Percentiles rank a stretch among this genome's conserved stretches.
Evolutionary conservation across 768 basidiomycete genomes (phyloP).

Genomic region (Sporobolomyces phaffii): DNA sequence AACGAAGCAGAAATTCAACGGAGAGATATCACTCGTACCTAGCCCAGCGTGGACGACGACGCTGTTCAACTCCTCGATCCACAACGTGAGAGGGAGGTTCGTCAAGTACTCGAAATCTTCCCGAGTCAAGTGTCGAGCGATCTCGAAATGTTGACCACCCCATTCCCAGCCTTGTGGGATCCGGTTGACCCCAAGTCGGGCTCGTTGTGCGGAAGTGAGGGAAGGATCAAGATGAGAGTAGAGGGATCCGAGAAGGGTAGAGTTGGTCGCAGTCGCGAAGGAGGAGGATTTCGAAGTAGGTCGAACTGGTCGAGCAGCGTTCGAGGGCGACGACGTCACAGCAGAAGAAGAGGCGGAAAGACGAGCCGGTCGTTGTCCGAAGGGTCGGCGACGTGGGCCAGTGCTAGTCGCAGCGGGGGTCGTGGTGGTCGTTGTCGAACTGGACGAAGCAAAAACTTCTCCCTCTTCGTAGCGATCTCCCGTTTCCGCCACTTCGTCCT

Average conservation of each 20-base stretch:
- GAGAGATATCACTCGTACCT: too few relatives aligned
- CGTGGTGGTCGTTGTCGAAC: too few relatives aligned
- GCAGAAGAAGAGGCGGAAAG: background rate
- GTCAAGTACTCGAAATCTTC: conserved; percentile 25
- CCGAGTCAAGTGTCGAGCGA: conserved; percentile 20
- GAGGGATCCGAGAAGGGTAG: conserved; percentile 9
- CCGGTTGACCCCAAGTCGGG: conserved; percentile 17
- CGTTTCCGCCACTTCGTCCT: background rate
- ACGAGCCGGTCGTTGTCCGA: conserved; percentile 9
- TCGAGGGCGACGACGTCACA: background rate
- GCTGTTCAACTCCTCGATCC: conserved; percentile 23
- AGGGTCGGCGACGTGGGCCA: background rate
- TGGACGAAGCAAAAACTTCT: background rate
- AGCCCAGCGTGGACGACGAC: conserved; percentile 38
- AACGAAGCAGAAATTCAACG: too few relatives aligned
- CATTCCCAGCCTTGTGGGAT: conserved; percentile 32
- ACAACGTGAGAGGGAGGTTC: conserved; percentile 27
- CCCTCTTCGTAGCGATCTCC: conserved; percentile 2
- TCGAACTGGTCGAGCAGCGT: background rate
- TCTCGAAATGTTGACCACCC: conserved; percentile 32
- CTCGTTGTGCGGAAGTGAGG: background rate
- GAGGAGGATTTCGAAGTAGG: background rate
- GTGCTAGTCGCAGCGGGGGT: background rate
- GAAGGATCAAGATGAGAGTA: conserved; percentile 22
- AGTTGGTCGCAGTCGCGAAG: background rate